Evolutionary conservation across 2,329 filamentous ascomycete genomes (phyloP), one percentile per base, ranked within the genome.

Genomic region (Phyllosticta citribraziliensis): DNA sequence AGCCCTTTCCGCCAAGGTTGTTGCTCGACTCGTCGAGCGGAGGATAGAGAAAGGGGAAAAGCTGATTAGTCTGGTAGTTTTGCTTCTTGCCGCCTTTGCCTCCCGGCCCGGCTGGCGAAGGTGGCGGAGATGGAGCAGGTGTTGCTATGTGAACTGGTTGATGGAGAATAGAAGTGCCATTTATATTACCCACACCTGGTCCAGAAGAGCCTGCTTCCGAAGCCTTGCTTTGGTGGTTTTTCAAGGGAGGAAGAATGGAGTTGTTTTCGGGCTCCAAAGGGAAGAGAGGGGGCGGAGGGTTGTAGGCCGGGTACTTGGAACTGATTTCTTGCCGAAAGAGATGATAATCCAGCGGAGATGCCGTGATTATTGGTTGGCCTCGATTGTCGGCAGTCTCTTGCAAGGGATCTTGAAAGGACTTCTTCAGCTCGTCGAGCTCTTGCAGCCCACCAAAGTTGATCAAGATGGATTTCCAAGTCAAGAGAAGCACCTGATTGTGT

Each of bases 121-220:
- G 94, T 0, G 94, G 94, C 24, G 94, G 94, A 0, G 94, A 99
- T 1, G 94, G 94, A 0, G 92, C 93, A 0, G 94, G 94, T 1
- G 94, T 99, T n/a, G 94, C 94, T 67, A 99, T 99, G 73, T 99
- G 94, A 5, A 99, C 93, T 5, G 94, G 91, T 69, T 97, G 93
- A 71, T 97, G 86, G 25, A 99, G 82, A 68, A 99, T 97, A 0
- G 92, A 97, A 11, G 74, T 74, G 19, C 73, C 76, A n/a, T 70
- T 73, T 12, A 75, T 71, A n/a, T 73, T 76, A 8, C 80, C 76
- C 1, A 80, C 76, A 1, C 80, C 79, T 25, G 79, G 76, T 2
- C 79, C 75, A 80, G 64, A 86, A 17, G 74, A 84, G 61, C 74
- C 70, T 54, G 73, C 72, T 79, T 83, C 74, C 62, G 66, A 72